A percentile compares a stretch with the other conserved stretches of the same genome.
phyloP scores from a whole-genome alignment of 2,329 filamentous ascomycete species.

The Cordyceps tenuipes region DNA sequence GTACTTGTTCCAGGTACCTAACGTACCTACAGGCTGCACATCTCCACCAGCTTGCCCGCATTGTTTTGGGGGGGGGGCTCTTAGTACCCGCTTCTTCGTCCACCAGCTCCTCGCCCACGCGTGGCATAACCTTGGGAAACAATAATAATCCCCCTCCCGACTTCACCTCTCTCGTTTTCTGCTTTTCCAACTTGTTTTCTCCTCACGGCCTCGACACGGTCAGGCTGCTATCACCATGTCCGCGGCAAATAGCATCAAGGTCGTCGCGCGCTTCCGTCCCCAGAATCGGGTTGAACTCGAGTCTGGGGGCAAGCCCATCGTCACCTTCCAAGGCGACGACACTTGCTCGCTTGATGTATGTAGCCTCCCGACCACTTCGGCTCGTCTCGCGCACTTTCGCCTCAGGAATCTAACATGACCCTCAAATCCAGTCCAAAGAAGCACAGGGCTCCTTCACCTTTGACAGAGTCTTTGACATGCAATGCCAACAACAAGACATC shows the following conservation, averaged over 20 bases:
- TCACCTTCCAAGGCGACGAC: slow-evolving; percentile 79
- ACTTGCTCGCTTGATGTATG: slow-evolving; percentile 79
- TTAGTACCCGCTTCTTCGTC: slow-evolving; percentile 7
- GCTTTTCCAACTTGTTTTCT: slow-evolving; percentile 1
- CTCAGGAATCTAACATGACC: background rate
- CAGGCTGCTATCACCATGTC: slow-evolving; percentile 38
- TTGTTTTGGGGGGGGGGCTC: slow-evolving; percentile 1
- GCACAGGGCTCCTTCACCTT: slow-evolving; percentile 85
- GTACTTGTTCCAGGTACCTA: background rate
- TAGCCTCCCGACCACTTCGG: slow-evolving; percentile 16
- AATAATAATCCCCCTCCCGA: slow-evolving; percentile 2
- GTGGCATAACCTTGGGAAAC: slow-evolving; percentile 4
- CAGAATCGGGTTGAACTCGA: slow-evolving; percentile 92
- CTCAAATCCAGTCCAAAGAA: slow-evolving; percentile 62
- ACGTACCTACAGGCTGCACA: background rate
- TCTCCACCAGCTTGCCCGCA: slow-evolving; percentile 8
- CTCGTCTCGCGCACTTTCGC: background rate
- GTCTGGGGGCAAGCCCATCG: slow-evolving; percentile 85
- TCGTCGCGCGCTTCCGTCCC: slow-evolving; percentile 94
- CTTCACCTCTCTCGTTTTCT: background rate
- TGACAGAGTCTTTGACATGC: slow-evolving; percentile 95
- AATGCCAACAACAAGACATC: slow-evolving; percentile 81
- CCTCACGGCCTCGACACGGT: slow-evolving; percentile 5
- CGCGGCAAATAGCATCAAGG: slow-evolving; percentile 63
- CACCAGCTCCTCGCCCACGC: slow-evolving; percentile 5